Conservation (phyloP, 2,329 filamentous ascomycete genomes). For the Diaporthe velutina region DNA sequence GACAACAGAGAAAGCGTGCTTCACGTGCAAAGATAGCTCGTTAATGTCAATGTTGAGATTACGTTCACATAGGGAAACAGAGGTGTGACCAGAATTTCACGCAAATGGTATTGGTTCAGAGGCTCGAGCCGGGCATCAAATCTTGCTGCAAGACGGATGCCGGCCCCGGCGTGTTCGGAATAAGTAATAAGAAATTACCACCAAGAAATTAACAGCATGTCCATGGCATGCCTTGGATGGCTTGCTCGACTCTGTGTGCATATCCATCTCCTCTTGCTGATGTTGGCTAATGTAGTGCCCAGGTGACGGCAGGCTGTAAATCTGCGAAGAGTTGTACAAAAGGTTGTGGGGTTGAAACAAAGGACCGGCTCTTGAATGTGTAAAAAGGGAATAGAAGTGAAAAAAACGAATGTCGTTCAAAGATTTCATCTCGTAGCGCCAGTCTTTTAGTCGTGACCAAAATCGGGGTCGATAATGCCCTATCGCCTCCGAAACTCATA, state of each 20-base stretch:
- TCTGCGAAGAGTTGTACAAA: slow-evolving; percentile 21
- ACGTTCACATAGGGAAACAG: neutral
- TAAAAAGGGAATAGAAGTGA: slow-evolving; percentile 24
- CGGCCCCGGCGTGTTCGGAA: slow-evolving; percentile 26
- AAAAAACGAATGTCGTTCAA: slow-evolving; percentile 36
- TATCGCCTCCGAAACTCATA: slow-evolving; percentile 23
- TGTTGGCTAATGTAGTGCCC: slow-evolving; percentile 25
- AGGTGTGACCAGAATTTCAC: slow-evolving; percentile 11
- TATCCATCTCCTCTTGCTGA: slow-evolving; percentile 26
- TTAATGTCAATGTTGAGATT: neutral
- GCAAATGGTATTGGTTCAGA: slow-evolving; percentile 36
- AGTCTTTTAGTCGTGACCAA: slow-evolving; percentile 32
- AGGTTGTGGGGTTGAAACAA: slow-evolving; percentile 15
- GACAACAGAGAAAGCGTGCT: neutral
- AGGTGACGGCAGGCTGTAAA: slow-evolving; percentile 21
- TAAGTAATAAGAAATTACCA: slow-evolving; percentile 36
- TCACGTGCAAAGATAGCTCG: neutral
- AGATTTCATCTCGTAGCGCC: slow-evolving; percentile 37
- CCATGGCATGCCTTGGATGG: slow-evolving; percentile 31
- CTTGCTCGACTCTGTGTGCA: slow-evolving; percentile 26
- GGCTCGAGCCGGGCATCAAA: neutral
- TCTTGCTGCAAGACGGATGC: neutral
- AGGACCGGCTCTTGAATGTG: slow-evolving; percentile 33
- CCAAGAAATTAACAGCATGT: slow-evolving; percentile 40
- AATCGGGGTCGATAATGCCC: slow-evolving; percentile 14